These are phyloP conservation scores for Ceratobasidium sp. DNA, from an alignment of 1,284 basidiomycete genomes.

Conservation along the genomic window DNA sequence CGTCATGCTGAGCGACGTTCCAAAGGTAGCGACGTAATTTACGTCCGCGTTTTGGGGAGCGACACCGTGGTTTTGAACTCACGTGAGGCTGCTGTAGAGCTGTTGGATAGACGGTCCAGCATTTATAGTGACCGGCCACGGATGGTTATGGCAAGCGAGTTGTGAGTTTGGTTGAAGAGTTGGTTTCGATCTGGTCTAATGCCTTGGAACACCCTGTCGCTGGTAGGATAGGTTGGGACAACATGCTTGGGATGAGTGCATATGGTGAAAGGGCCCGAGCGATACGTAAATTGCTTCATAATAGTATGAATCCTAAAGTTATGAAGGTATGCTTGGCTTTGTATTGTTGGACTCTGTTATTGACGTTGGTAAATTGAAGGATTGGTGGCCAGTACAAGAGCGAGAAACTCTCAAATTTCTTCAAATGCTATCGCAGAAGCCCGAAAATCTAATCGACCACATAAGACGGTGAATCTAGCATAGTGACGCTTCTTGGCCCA, in stretches of 20 bases:
- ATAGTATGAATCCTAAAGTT: background rate
- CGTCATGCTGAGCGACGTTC: background rate
- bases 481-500: background rate
- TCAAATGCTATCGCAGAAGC: background rate
- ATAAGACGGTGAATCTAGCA: conserved; percentile 20
- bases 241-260: background rate
- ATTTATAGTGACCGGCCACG: conserved; percentile 24
- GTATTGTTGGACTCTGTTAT: background rate
- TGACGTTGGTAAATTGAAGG: background rate
- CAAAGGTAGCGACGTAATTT: conserved; percentile 34
- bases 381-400: conserved; percentile 13
- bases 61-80: conserved; percentile 35
- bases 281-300: conserved; percentile 14
- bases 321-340: conserved; percentile 1
- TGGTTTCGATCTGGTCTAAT: background rate
- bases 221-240: conserved; percentile 16
- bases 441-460: background rate
- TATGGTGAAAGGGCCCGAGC: background rate
- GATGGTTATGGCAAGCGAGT: conserved; percentile 5
- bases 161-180: background rate
- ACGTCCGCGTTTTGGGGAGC: conserved; percentile 20
- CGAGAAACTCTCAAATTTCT: conserved; percentile 1
- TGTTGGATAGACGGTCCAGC: conserved; percentile 29
- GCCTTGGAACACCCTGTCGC: background rate
- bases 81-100: conserved; percentile 27